Evolutionary conservation across 2,329 filamentous ascomycete species (phyloP), one percentile per base, ranked within the genome.

Genomic region (Zarea fungicola): DNA sequence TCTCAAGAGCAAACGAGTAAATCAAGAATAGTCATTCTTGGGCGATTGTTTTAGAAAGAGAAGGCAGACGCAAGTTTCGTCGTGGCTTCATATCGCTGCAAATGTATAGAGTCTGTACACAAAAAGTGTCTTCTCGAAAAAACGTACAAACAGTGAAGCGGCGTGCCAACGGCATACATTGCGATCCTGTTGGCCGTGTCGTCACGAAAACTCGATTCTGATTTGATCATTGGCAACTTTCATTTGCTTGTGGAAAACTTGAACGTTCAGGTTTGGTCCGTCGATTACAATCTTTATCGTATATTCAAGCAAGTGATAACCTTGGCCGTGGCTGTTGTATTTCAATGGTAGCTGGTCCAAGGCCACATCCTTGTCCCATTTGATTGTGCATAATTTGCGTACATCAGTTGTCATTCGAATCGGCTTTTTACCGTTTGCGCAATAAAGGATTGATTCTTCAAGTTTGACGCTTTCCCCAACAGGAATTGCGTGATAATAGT

Each of bases 251-350:
- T 55, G 43, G 2, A 52, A 48, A 2, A 62, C 11, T 0, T 51
- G 34, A 11, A 65, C 62, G 28, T 63, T 60, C 2, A 58, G 32
- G 0, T 36, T 57, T 1, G 49, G 53, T 0, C 52, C 59, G 0
- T 58, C 53, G 10, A 54, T 55, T 0, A 53, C 41, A 53, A 65
- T 61, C 14, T 58, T 44, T 1, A 63, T 5, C 0, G 49, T 41
- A 11, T 14, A 61, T 0, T 4, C 0, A 0, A 65, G 51, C 3
- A 9, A 0, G 1, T 29, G 39, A 1, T 54, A 59, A 0, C 54
- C 21, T 1, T 55, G 51, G 0, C 57, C 57, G 1, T 44, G 8
- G 0, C 32, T 2, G 31, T 58, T 64, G 1, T 42, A 57, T 14
- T 22, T 53, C 0, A 29, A 44, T 0, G 55, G 56, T 0, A 64